A percentile compares a stretch with the other conserved stretches of the same genome.
phyloP scores from a whole-genome alignment of 148 eudicot species.

The Bassia scoparia region DNA sequence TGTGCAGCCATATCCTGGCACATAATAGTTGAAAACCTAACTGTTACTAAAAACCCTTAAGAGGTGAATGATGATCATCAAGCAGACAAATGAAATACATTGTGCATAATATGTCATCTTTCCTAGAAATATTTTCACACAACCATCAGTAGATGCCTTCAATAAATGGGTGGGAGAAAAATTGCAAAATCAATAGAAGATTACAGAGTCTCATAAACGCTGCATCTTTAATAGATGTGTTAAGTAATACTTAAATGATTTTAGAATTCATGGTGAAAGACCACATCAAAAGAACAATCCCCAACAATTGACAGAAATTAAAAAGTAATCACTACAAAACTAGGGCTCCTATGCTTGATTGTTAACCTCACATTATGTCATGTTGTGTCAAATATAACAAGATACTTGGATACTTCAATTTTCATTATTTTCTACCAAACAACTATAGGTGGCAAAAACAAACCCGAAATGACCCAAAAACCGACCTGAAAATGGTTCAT shows the following conservation, averaged over 20 bases:
- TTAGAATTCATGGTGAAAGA: neutral
- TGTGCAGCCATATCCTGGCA: constrained; percentile 99
- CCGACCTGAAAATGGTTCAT: no score
- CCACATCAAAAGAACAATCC: neutral
- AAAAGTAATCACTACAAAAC: neutral
- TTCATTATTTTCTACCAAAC: no score
- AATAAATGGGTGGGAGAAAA: neutral
- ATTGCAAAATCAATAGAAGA: neutral
- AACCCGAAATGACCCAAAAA: no score
- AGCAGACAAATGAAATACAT: neutral
- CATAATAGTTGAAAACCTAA: constrained; percentile 5
- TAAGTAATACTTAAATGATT: neutral
- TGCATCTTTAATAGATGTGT: neutral
- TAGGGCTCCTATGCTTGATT: neutral
- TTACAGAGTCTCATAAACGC: neutral
- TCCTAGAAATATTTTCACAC: neutral
- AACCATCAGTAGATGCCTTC: neutral
- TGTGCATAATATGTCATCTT: constrained; percentile 1
- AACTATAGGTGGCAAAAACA: no score
- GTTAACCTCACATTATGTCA: neutral
- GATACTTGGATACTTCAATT: no score
- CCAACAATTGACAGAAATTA: neutral
- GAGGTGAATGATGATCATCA: neutral
- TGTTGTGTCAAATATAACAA: no score
- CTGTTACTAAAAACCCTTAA: neutral